Conservation (phyloP, 192 early-diverging fungal species). For the Phlyctochytrium planicorne region DNA sequence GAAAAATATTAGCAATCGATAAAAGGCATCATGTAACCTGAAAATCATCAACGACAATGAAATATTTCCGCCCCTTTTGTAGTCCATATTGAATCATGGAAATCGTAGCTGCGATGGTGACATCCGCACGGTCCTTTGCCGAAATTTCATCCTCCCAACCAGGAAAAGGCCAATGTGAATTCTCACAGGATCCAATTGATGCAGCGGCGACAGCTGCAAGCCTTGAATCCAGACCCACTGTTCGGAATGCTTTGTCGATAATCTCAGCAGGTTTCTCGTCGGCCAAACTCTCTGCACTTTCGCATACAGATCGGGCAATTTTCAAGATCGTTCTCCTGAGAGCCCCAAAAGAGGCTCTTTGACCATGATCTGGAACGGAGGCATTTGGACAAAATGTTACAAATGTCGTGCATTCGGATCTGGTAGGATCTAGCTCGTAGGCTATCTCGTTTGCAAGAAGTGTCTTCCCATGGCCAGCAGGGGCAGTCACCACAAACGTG, state of each 20-base stretch:
- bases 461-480: neutral
- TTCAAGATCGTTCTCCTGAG: neutral
- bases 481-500: neutral
- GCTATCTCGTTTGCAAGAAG: neutral
- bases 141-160: neutral
- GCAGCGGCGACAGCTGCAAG: neutral
- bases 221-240: neutral
- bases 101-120: neutral
- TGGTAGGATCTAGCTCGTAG: neutral
- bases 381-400: neutral
- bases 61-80: neutral
- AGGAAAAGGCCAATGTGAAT: neutral
- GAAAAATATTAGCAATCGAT: neutral
- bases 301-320: neutral
- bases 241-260: neutral
- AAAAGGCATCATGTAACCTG: slow-evolving; percentile 4
- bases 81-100: neutral
- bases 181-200: neutral
- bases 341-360: neutral
- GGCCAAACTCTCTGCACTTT: too few relatives aligned
- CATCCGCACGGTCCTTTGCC: neutral
- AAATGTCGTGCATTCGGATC: too few relatives aligned
- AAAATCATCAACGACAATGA: neutral
- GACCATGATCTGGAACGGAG: neutral
- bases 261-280: too few relatives aligned